Percentiles rank a stretch among this genome's conserved stretches.
phyloP scores from a whole-genome alignment of 371 early-diverging fungal species.

The Lichtheimia ramosa region DNA sequence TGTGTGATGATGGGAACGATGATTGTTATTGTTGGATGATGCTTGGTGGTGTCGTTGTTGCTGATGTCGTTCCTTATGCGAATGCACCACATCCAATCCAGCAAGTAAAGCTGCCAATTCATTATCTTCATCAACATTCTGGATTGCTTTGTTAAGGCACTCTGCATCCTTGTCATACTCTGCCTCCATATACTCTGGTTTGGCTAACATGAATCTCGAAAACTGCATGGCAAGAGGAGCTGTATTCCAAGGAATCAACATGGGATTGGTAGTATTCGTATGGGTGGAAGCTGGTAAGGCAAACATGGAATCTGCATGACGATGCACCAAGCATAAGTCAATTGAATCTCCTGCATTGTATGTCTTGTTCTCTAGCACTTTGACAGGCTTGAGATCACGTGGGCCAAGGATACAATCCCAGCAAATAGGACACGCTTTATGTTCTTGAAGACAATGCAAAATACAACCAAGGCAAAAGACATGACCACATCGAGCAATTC shows the following conservation, averaged over 20 bases:
- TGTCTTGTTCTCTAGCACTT: constrained; percentile 17
- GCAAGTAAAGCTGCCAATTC: constrained; percentile 34
- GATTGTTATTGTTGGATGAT: neutral
- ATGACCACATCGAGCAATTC: constrained; percentile 85
- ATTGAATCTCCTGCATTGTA: neutral
- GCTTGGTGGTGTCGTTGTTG: neutral
- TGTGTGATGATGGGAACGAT: neutral
- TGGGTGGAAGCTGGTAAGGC: neutral
- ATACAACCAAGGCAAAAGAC: constrained; percentile 82
- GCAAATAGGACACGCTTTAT: constrained; percentile 83
- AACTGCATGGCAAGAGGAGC: constrained; percentile 41
- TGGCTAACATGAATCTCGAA: constrained; percentile 54
- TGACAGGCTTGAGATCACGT: constrained; percentile 65
- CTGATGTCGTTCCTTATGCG: neutral
- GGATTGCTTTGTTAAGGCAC: constrained; percentile 36
- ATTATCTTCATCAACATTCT: constrained; percentile 20
- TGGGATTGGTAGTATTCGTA: neutral
- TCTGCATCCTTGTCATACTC: constrained; percentile 41
- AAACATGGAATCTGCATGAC: constrained; percentile 2
- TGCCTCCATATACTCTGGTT: constrained; percentile 36
- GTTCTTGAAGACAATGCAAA: constrained; percentile 63
- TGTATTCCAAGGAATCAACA: neutral
- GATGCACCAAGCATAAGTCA: constrained; percentile 6
- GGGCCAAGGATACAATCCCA: constrained; percentile 67
- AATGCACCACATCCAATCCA: constrained; percentile 2